Conservation (phyloP, 73 alveolate genomes). For the Urostyla sp. region DNA sequence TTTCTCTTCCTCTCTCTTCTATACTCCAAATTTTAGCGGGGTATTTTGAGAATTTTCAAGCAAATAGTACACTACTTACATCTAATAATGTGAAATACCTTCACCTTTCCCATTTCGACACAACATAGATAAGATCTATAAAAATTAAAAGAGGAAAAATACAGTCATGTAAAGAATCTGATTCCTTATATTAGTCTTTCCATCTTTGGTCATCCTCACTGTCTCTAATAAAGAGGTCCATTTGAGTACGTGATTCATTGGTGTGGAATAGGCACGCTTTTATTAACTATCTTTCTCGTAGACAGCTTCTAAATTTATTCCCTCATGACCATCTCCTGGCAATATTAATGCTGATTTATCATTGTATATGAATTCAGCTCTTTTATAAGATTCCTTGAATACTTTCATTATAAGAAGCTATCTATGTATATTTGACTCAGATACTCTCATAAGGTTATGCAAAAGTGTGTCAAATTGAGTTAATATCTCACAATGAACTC, state of each 20-base stretch:
- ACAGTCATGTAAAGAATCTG: conserved; percentile 57
- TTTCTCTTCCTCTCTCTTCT: conserved; percentile 58
- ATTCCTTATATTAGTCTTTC: conserved; percentile 40
- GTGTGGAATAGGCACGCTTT: background rate
- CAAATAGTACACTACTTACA: conserved; percentile 31
- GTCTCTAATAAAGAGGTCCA: conserved; percentile 71
- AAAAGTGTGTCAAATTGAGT: conserved; percentile 54
- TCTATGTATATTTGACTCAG: background rate
- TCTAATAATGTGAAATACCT: conserved; percentile 47
- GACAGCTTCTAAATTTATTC: conserved; percentile 2
- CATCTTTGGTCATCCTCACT: background rate
- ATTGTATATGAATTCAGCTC: conserved; percentile 47
- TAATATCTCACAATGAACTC: conserved; percentile 14
- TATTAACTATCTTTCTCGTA: too few species aligned
- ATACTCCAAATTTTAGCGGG: conserved; percentile 59
- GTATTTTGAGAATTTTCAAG: conserved; percentile 18
- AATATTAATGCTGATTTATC: conserved; percentile 55
- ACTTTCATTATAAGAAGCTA: conserved; percentile 43
- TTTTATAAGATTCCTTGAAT: conserved; percentile 61
- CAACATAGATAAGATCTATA: conserved; percentile 38
- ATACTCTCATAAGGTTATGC: conserved; percentile 1
- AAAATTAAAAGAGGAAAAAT: too few species aligned
- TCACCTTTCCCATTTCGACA: conserved; percentile 34
- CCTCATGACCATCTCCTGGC: conserved; percentile 47
- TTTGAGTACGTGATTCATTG: conserved; percentile 43